Evolutionary conservation across 805 yeast genomes (phyloP).

Genomic region (Wickerhamomyces tratensis): DNA sequence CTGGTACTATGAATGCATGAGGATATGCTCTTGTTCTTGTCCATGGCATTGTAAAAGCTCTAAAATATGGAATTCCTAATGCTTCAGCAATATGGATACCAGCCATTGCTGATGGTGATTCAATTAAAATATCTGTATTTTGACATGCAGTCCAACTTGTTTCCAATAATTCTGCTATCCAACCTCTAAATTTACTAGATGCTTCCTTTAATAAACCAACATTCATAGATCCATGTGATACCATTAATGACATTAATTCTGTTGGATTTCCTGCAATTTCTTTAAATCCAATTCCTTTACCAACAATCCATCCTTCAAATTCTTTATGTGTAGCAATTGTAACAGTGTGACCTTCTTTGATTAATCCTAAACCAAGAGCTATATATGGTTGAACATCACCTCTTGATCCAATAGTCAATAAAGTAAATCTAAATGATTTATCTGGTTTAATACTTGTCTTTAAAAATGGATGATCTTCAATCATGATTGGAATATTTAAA

Average conservation of each 20-base stretch:
- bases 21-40: conserved; percentile 92
- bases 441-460: conserved; percentile 44
- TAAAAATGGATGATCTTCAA: conserved; percentile 54
- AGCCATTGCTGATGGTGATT: conserved; percentile 94
- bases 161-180: conserved; percentile 68
- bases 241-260: conserved; percentile 87
- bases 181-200: conserved; percentile 61
- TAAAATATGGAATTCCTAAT: conserved; percentile 75
- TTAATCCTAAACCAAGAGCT: conserved; percentile 73
- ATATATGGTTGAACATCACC: conserved; percentile 98
- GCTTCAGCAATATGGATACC: conserved; percentile 96
- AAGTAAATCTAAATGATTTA: conserved; percentile 46
- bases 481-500: conserved; percentile 53
- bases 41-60: conserved; percentile 99
- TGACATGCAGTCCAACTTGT: conserved; percentile 87
- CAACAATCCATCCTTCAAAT: conserved; percentile 64
- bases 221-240: conserved; percentile 79
- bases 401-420: conserved; percentile 86
- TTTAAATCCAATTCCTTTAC: conserved; percentile 57
- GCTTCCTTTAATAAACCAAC: conserved; percentile 81
- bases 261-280: conserved; percentile 90
- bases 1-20: conserved; percentile 93
- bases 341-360: conserved; percentile 75
- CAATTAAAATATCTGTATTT: conserved; percentile 71
- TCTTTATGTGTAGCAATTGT: conserved; percentile 82